Evolutionary conservation across 306 rosid species (phyloP), one percentile per base, ranked within the genome.

Genomic region (Trifolium repens): DNA sequence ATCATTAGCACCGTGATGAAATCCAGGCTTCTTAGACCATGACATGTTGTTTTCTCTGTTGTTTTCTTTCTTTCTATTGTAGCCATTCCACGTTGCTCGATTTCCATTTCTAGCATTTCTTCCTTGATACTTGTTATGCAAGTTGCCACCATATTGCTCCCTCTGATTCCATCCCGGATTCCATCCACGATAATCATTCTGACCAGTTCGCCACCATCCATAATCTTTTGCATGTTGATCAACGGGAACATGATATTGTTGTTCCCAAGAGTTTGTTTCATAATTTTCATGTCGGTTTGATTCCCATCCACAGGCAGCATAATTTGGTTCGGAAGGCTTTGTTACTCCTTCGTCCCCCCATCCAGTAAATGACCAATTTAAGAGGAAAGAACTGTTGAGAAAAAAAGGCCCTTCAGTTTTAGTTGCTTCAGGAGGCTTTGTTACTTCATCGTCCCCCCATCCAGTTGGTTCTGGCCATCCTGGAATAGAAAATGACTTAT

Each of bases 181-280:
- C 35, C 35, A 32, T 32, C 35, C 35, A 32, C 4, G 5, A 12
- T 77, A 69, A 72, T 76, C 65, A 17, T 85, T 72, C 82, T 13
- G 74, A 55, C 34, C 8, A 34, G 55, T 26, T 14, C 17, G 75
- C 87, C 85, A 4, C 35, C 35, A 75, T 42, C 78, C 90, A 64
- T 67, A 42, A 42, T 75, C 79, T 35, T 77, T 46, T 4, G 73
- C 39, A 12, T 30, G 82, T 57, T 47, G 83, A 42, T 54, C 82
- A 44, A 72, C 70, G 22, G 52, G 67, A 39, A 43, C 43, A 16
- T 7, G 47, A 42, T 44, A 42, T 59, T 82, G 75, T 54, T 82
- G 75, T 24, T 69, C 86, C 89, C 96, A 79, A 52, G 81, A 59
- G 80, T 82, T 81, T 4, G 32, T 70, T 69, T 46, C 65, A 5